Percentiles rank a stretch among this genome's conserved stretches.
These are phyloP conservation scores for Arbutus unedo DNA, from an alignment of 148 eudicot species.

Conservation along the genomic window DNA sequence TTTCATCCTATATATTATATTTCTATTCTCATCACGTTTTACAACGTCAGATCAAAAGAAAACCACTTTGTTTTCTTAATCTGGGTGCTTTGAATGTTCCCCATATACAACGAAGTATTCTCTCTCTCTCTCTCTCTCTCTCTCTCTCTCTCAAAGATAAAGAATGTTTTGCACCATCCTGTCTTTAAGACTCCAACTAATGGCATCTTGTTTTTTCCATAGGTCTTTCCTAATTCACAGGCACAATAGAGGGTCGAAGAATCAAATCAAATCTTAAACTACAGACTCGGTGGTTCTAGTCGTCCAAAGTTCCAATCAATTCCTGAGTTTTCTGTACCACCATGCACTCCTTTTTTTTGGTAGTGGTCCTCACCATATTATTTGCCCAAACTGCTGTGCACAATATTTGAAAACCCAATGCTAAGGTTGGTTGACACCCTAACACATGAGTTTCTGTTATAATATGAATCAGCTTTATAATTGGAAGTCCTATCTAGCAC, in stretches of 20 bases:
- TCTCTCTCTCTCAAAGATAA: background rate
- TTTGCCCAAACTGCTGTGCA: background rate
- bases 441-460: background rate
- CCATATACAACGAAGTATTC: constrained; percentile 11
- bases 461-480: background rate
- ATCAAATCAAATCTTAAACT: background rate
- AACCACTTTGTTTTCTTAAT: constrained; percentile 15
- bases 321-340: background rate
- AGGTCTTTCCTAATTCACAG: constrained; percentile 6
- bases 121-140: too few relatives aligned
- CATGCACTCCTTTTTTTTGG: background rate
- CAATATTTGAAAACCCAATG: constrained; percentile 4
- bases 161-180: constrained; percentile 16
- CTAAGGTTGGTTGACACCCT: background rate
- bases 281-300: background rate
- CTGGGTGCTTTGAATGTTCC: constrained; percentile 21
- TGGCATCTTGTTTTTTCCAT: background rate
- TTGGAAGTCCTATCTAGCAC: background rate
- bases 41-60: constrained; percentile 23
- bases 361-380: background rate
- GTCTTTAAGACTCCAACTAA: background rate
- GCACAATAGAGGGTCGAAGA: background rate
- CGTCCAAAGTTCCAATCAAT: background rate
- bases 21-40: constrained; percentile 20
- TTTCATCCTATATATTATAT: constrained; percentile 11